Base-by-base conservation (phyloP, 441 rosid genomes). In the Pelargonium citronellum region DNA sequence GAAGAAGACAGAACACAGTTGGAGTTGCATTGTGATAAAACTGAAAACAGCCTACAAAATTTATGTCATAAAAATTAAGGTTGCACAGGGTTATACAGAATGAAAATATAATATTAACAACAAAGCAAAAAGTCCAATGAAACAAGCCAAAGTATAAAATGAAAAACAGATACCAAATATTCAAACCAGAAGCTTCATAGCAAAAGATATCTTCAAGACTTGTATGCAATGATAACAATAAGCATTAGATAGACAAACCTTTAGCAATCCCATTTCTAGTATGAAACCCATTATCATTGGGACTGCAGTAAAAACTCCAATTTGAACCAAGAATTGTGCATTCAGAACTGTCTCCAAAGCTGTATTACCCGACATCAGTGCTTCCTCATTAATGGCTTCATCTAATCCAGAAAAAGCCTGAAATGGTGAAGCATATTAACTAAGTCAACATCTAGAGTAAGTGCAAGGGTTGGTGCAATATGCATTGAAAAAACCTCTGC, bases 401-500 rank as follows among this genome's bases (percentile, higher is more conserved):
- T 97, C 99, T 72, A 92, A 87, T 72, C 99, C 99, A 79, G 99
- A 95, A 15, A 95, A 84, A 46, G 97, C 97, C 99, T 95, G 88
- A 68, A 75, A 76, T 37, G 71, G 66, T 7, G 22, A 60, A 60
- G 37, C 30, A 10, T 60, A 60, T 60, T 15, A 15, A 60, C 37
- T 9, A 10, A 60, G 64, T 60, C 34, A 58, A 10, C 63, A 58
- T 58, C 30, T 10, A 60, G 64, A 60, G 12, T 19, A 24, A 17
- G 63, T 58, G 63, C 16, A 9, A 7, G 6, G 62, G 9, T 34
- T 34, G 39, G 39, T 34, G 39, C 41, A 37, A 49, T 8, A 8
- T 58, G 63, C 20, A 16, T 5, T 58, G 22, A 20, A 58, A 43
- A 58, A 58, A 24, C 12, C 63, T 58, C 20, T 19, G 63, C 11